Base-by-base conservation (phyloP, 2,329 filamentous ascomycete species). In the Sporothrix inflata region DNA sequence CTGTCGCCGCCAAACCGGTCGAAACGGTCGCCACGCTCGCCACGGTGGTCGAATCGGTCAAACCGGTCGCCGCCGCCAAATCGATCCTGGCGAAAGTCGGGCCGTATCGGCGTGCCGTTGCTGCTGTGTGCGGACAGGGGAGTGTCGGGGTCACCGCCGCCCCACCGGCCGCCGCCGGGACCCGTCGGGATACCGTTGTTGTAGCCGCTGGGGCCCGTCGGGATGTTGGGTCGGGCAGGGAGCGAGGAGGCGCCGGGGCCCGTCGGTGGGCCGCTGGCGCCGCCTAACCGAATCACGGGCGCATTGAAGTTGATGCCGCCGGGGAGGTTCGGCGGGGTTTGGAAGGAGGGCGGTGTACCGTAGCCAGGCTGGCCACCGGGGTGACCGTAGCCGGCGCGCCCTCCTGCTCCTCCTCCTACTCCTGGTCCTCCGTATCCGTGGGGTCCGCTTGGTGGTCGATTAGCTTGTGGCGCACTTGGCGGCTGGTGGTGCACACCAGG, bases 281-380 rank as follows among this genome's bases (percentile, higher is more conserved):
- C 95, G 55, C 95, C 96, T 61, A 99, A 88, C 71, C 96, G 92
- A 79, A 99, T 98, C 73, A 98, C 94, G 72, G 95, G 94, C 47
- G 96, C 96, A 78, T 93, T 97, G 85, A 98, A 97, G 84, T 99
- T 98, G 85, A 99, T 97, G 81, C 97, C 97, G 69, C 12, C 5
- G 21, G 95, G 94, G 87, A 98, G 93, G 79, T 96, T 97, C 68
- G 92, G 86, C 11, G 95, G 94, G 66, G 94, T 90, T 84, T 97
- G 93, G 83, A 97, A 98, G 81, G 90, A 93, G 73, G 91, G 85
- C 74, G 94, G 94, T 75, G 97, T 90, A 78, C 89, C 90, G 81
- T 88, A 92, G 16, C 57, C 30, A 21, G 16, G 3, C 3, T 19
- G 57, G n/a, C 57, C 57, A 7, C 34, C 27, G 9, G 19, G 27